Percentiles rank a stretch among this genome's conserved stretches.
phyloP scores from a whole-genome alignment of 345 rosid genomes.

The Sisymbrium irio region DNA sequence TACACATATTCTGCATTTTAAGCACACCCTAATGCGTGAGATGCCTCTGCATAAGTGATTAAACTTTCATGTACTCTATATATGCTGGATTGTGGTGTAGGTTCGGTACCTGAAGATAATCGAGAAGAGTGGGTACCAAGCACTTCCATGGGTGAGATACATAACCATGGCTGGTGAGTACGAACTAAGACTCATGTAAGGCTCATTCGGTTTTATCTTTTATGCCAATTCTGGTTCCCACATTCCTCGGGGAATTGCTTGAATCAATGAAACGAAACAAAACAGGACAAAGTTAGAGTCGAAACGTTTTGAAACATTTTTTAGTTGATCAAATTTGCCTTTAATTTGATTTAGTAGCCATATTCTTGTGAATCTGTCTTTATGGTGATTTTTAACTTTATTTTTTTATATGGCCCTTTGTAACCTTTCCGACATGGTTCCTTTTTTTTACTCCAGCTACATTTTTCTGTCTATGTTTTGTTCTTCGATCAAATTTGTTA shows the following conservation, averaged over 20 bases:
- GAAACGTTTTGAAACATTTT: background rate
- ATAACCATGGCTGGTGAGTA: conserved; percentile 98
- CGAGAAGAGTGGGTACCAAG: conserved; percentile 93
- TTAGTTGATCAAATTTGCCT: conserved; percentile 11
- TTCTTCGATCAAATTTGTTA: background rate
- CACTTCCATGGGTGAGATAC: conserved; percentile 98
- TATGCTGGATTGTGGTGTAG: conserved; percentile 38
- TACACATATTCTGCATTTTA: background rate
- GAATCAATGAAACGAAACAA: background rate
- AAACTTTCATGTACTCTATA: background rate
- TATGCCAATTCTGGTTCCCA: background rate
- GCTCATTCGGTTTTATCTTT: conserved; percentile 12
- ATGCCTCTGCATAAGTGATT: background rate
- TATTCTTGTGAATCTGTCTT: conserved; percentile 21
- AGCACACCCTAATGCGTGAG: background rate
- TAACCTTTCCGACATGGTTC: conserved; percentile 2
- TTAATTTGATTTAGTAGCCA: conserved; percentile 11
- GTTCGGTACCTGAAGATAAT: conserved; percentile 94
- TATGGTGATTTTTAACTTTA: background rate
- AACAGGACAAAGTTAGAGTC: conserved; percentile 2
- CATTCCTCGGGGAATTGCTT: background rate
- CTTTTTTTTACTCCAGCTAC: background rate
- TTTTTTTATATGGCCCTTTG: background rate
- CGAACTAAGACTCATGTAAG: conserved; percentile 69
- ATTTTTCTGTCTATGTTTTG: background rate